Evolutionary conservation across 805 yeast species (phyloP).

Genomic region (Torulaspora maleeae): DNA sequence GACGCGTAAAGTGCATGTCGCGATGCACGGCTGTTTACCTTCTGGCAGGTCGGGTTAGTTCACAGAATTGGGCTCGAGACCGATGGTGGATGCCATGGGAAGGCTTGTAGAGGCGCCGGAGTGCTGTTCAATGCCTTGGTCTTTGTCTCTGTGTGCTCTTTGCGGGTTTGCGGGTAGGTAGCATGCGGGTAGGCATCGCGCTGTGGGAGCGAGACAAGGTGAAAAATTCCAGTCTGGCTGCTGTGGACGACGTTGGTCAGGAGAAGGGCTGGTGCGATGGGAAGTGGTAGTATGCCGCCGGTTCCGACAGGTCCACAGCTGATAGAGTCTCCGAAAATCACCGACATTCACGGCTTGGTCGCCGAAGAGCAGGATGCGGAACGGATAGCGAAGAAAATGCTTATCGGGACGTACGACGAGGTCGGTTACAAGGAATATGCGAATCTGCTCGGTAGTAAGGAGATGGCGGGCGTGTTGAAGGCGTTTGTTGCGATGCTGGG

Average conservation of each 20-base stretch:
- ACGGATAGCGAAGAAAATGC: slow-evolving; percentile 34
- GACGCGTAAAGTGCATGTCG: slow-evolving; percentile 9
- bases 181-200: too few species aligned
- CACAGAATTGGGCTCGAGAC: too few species aligned
- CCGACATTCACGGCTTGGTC: slow-evolving; percentile 18
- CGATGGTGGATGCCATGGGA: too few species aligned
- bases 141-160: too few species aligned
- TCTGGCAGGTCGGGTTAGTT: too few species aligned
- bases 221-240: too few species aligned
- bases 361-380: slow-evolving; percentile 1
- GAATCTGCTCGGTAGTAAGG: slow-evolving; percentile 37
- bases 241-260: too few species aligned
- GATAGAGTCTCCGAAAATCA: slow-evolving; percentile 23
- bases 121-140: too few species aligned
- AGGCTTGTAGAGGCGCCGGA: too few species aligned
- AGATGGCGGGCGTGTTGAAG: slow-evolving; percentile 30
- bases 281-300: background rate
- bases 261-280: background rate
- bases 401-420: slow-evolving; percentile 30
- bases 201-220: too few species aligned
- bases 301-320: slow-evolving; percentile 6
- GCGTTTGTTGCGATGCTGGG: slow-evolving; percentile 39
- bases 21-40: background rate
- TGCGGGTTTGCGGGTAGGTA: too few species aligned
- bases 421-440: slow-evolving; percentile 42